Conservation (phyloP, 2,329 filamentous ascomycete genomes). For the Chalaropsis thielavioides region DNA sequence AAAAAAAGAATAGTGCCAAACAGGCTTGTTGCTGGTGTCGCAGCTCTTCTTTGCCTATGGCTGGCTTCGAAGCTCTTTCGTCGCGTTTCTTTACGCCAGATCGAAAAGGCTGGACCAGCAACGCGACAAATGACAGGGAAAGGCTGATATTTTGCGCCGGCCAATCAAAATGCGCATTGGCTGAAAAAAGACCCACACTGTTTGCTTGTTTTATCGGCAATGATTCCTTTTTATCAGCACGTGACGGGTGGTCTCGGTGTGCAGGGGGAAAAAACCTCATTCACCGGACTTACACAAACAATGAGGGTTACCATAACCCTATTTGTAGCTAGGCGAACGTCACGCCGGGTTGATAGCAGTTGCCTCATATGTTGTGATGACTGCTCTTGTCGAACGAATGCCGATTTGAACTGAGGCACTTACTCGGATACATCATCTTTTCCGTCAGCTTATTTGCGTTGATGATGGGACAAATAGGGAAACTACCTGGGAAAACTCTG, state of each 20-base stretch:
- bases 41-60: neutral
- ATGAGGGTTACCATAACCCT: neutral
- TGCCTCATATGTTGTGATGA: too few species aligned
- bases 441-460: too few species aligned
- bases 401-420: too few species aligned
- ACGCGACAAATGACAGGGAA: conserved; percentile 16
- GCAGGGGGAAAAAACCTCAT: neutral
- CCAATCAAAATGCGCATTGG: conserved; percentile 14
- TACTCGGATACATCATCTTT: too few species aligned
- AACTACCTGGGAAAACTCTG: neutral
- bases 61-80: neutral
- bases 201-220: neutral
- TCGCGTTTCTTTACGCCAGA: conserved; percentile 11
- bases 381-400: too few species aligned
- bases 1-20: neutral
- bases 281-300: neutral
- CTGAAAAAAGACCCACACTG: neutral
- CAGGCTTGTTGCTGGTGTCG: neutral
- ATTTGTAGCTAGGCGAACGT: too few species aligned
- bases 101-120: conserved; percentile 11
- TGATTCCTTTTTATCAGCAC: neutral
- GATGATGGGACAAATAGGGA: neutral
- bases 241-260: neutral
- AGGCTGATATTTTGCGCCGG: conserved; percentile 16
- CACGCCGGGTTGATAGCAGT: too few species aligned